Conservation (phyloP, 345 rosid genomes). For the Bruguiera sexangula region DNA sequence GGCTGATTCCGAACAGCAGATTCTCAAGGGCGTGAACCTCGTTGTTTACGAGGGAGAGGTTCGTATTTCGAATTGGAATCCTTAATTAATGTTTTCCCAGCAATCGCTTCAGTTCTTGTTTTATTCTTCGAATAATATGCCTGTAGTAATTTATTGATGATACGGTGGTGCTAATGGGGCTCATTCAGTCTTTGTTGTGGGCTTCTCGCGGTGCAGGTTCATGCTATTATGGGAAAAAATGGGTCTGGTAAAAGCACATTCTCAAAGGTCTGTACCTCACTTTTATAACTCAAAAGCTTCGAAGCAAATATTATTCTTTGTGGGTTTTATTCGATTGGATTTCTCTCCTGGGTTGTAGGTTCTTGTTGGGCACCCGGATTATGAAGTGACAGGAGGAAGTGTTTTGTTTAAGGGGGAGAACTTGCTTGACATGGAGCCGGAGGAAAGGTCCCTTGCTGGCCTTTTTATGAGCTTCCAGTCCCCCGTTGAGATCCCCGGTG, state of each 20-base stretch:
- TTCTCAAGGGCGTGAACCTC: constrained; percentile 77
- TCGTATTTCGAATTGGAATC: neutral
- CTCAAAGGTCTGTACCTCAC: constrained; percentile 56
- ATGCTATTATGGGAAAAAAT: constrained; percentile 95
- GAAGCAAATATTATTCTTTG: neutral
- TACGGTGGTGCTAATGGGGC: too few species aligned
- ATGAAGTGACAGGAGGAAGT: constrained; percentile 89
- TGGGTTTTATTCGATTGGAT: neutral
- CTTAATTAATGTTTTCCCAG: neutral
- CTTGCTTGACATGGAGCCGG: constrained; percentile 92
- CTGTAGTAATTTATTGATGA: too few species aligned
- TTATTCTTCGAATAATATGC: neutral
- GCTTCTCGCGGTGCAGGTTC: constrained; percentile 42
- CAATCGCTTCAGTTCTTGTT: neutral
- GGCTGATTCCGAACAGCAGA: constrained; percentile 73
- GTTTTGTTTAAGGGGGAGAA: constrained; percentile 70
- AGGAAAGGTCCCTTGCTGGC: constrained; percentile 92
- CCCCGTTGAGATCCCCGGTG: constrained; percentile 93
- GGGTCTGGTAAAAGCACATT: constrained; percentile 98
- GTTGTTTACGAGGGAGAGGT: constrained; percentile 86
- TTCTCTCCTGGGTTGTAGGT: constrained; percentile 41
- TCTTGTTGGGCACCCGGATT: constrained; percentile 95
- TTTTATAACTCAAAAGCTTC: neutral
- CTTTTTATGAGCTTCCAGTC: constrained; percentile 94
- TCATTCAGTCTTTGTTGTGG: neutral